These are phyloP conservation scores for Clavariopsis aquatica DNA, from an alignment of 495 filamentous ascomycete species.

Conservation along the genomic window DNA sequence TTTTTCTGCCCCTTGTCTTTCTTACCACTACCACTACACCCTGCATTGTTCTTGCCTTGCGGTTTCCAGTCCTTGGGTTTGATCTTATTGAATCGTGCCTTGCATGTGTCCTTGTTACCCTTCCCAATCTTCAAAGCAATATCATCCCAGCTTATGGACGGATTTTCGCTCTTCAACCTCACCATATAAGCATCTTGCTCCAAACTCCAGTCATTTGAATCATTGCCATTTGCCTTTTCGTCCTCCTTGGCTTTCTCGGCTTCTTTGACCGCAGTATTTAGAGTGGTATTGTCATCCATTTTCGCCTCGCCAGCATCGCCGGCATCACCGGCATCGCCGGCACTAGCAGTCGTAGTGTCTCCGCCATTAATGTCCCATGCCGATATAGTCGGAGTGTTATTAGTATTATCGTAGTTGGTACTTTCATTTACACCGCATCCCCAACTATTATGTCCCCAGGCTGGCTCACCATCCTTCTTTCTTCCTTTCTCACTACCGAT, in stretches of 20 bases:
- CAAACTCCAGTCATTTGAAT: constrained; percentile 16
- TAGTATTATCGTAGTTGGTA: too few species aligned
- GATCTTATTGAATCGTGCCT: constrained; percentile 33
- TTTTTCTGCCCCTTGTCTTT: constrained; percentile 1
- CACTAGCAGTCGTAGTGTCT: not conserved
- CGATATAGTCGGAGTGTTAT: too few species aligned
- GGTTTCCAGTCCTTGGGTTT: constrained; percentile 29
- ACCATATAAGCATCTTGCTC: constrained; percentile 35
- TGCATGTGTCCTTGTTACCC: constrained; percentile 5
- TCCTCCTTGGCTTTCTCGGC: not conserved
- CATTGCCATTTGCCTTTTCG: not conserved
- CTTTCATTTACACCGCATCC: too few species aligned
- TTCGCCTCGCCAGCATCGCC: not conserved
- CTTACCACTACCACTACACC: constrained; percentile 5
- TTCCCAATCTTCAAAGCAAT: constrained; percentile 28
- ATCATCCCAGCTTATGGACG: constrained; percentile 29
- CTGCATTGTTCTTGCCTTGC: constrained; percentile 19
- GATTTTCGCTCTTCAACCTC: constrained; percentile 26
- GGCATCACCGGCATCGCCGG: not conserved
- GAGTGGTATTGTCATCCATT: not conserved
- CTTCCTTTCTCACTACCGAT: too few species aligned
- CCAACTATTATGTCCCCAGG: too few species aligned
- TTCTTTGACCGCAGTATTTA: too few species aligned
- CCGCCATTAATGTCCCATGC: too few species aligned
- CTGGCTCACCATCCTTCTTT: too few species aligned